These are phyloP conservation scores for Tympanopsis confertula DNA, from an alignment of 2,329 filamentous ascomycete genomes.

Conservation along the genomic window DNA sequence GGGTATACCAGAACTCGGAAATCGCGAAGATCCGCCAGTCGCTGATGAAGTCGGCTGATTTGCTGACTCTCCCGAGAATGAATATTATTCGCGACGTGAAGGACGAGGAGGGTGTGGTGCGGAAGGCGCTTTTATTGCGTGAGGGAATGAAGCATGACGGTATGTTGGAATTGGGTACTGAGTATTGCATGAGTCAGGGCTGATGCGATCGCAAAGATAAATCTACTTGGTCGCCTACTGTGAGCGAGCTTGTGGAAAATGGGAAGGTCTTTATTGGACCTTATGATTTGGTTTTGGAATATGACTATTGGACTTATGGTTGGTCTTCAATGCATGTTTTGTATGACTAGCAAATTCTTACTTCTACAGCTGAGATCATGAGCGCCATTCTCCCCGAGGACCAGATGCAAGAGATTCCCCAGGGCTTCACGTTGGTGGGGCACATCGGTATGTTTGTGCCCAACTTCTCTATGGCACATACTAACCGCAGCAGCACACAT, in stretches of 20 bases:
- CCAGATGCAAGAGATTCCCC: slow-evolving; percentile 68
- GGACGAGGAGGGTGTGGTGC: background rate
- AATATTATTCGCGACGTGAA: background rate
- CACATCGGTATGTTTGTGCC: slow-evolving; percentile 55
- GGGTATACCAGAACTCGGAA: slow-evolving; percentile 43
- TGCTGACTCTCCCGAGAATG: background rate
- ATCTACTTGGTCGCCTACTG: slow-evolving; percentile 63
- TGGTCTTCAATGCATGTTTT: slow-evolving; percentile 15
- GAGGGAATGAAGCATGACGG: background rate
- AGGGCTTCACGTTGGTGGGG: slow-evolving; percentile 78
- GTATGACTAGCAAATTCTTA: slow-evolving; percentile 2
- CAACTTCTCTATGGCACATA: background rate
- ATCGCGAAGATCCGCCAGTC: slow-evolving; percentile 38
- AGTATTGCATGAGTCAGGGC: slow-evolving; percentile 19
- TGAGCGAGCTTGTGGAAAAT: slow-evolving; percentile 57
- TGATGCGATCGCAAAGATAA: slow-evolving; percentile 35
- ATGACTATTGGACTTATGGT: slow-evolving; percentile 80
- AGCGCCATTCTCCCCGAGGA: slow-evolving; percentile 69
- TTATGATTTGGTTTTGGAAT: slow-evolving; percentile 66
- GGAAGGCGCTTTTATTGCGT: background rate
- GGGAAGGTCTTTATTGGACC: slow-evolving; percentile 62
- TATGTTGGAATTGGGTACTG: slow-evolving; percentile 14
- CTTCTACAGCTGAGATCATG: slow-evolving; percentile 63
- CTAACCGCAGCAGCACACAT: slow-evolving; percentile 54
- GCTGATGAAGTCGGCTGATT: background rate